Base-by-base conservation (phyloP, 306 rosid species). In the Geum urbanum region DNA sequence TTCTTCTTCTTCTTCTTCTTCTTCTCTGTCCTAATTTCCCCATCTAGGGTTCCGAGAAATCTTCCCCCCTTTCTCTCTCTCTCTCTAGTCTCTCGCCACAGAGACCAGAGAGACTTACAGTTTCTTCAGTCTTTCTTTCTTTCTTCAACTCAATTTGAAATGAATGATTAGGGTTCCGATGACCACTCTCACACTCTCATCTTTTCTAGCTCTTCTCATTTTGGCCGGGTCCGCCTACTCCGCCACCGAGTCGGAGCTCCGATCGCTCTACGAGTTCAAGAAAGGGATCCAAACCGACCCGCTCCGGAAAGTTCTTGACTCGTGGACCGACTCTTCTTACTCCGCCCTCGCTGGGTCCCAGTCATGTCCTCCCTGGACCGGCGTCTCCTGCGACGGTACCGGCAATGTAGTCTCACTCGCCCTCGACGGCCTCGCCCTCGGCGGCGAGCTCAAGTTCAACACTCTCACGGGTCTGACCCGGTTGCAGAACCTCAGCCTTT, bases 181-280 rank as follows among this genome's bases (percentile, higher is more conserved):
- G 98, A 89, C 79, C 48, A 51, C 2, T 82, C 82, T 79, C 77
- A 20, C 71, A 55, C 78, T 79, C 50, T 66, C 73, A 32, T 66
- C 22, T 10, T 56, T 14, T 86, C 37, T 50, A 35, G 66, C 51
- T 58, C 44, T 6, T 68, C 41, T 44, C 1, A 32, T 83, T 5
- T 53, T 76, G 9, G 4, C 55, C 54, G 18, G 61, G 56, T 52
- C 76, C 66, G 75, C 48, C 75, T 5, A 45, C 51, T 72, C 77
- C 0, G 80, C 80, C 46, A 82, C 92, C 1, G 78, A 49, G 2
- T 72, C 81, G 20, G 98, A 94, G 81, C 90, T 94, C 82, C 96
- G 88, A 86, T 86, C 90, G 50, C 78, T 94, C 0, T 81, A 88
- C 20, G 97, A 94, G 69, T 94, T 94, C 87, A 90, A 84, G 77